A percentile compares a stretch with the other conserved stretches of the same genome.
These are phyloP conservation scores for Metschnikowia matae DNA, from an alignment of 805 yeast species.

Conservation along the genomic window DNA sequence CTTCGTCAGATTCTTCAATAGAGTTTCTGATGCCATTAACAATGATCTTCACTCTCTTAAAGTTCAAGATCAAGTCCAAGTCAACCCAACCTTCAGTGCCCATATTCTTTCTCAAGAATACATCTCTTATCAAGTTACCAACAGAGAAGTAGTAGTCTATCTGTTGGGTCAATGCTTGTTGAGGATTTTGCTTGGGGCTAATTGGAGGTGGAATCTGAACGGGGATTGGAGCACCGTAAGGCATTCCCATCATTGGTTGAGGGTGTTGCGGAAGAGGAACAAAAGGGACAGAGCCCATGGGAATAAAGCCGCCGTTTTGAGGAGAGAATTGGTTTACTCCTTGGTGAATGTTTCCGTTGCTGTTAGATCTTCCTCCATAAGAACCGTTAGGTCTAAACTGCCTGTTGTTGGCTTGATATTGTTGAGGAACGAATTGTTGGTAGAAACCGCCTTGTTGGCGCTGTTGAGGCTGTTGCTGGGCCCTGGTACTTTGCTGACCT, in stretches of 20 bases:
- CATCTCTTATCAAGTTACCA: constrained; percentile 83
- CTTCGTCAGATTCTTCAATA: constrained; percentile 23
- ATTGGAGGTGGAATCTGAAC: constrained; percentile 43
- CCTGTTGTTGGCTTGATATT: constrained; percentile 26
- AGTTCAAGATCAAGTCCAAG: constrained; percentile 56
- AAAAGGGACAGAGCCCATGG: constrained; percentile 17
- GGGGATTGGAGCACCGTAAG: constrained; percentile 17
- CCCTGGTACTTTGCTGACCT: constrained; percentile 20
- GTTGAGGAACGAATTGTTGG: constrained; percentile 27
- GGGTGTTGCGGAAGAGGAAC: constrained; percentile 24
- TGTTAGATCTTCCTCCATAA: constrained; percentile 16
- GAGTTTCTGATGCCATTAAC: constrained; percentile 37
- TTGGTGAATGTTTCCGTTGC: constrained; percentile 19
- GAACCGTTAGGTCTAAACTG: constrained; percentile 21
- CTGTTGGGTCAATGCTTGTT: constrained; percentile 50
- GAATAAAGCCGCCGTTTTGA: constrained; percentile 19
- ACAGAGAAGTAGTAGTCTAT: constrained; percentile 86
- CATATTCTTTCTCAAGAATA: constrained; percentile 79
- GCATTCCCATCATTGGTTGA: constrained; percentile 21
- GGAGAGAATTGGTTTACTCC: constrained; percentile 8
- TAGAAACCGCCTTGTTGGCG: constrained; percentile 24
- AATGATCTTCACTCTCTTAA: constrained; percentile 68
- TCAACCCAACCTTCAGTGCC: constrained; percentile 64
- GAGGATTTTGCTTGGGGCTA: constrained; percentile 44
- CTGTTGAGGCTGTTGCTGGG: constrained; percentile 15